Percentiles rank a stretch among this genome's conserved stretches.
Conservation (phyloP, 176 grass and related monocot species). For the Bothriochloa decipiens region DNA sequence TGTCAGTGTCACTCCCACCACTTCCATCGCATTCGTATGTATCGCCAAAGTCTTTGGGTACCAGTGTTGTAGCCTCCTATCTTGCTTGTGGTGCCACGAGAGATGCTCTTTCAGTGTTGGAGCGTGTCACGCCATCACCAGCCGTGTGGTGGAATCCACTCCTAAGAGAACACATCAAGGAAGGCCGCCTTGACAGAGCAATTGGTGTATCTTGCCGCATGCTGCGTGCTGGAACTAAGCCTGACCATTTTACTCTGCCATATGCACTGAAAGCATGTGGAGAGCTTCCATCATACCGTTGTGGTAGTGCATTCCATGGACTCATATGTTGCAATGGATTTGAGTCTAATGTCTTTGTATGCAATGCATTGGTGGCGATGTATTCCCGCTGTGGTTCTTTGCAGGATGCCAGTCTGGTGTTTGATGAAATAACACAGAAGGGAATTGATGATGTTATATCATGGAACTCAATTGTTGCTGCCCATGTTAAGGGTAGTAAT, state of each 20-base stretch:
- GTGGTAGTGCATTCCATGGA: slow-evolving; percentile 68
- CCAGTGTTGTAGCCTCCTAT: slow-evolving; percentile 46
- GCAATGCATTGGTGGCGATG: slow-evolving; percentile 80
- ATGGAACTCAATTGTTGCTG: slow-evolving; percentile 85
- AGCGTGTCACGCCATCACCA: slow-evolving; percentile 57
- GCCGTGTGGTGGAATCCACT: slow-evolving; percentile 77
- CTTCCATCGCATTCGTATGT: slow-evolving; percentile 40
- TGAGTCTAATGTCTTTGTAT: slow-evolving; percentile 71
- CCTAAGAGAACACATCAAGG: slow-evolving; percentile 60
- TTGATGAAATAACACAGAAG: slow-evolving; percentile 69
- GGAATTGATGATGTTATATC: slow-evolving; percentile 89
- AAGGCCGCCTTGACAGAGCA: slow-evolving; percentile 63
- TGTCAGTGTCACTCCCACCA: slow-evolving; percentile 40
- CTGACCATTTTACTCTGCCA: slow-evolving; percentile 81
- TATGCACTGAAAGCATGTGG: slow-evolving; percentile 77
- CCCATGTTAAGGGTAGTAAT: slow-evolving; percentile 61
- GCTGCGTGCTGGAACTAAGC: slow-evolving; percentile 66
- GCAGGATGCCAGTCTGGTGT: slow-evolving; percentile 59
- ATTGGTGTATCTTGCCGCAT: slow-evolving; percentile 61
- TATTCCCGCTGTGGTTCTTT: slow-evolving; percentile 69
- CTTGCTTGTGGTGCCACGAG: slow-evolving; percentile 41
- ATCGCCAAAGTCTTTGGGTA: slow-evolving; percentile 50
- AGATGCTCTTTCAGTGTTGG: slow-evolving; percentile 57
- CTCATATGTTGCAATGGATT: slow-evolving; percentile 71
- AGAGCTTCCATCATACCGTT: slow-evolving; percentile 68